Evolutionary conservation across 2,329 filamentous ascomycete species (phyloP).

Genomic region (Fragosphaeria purpurea): DNA sequence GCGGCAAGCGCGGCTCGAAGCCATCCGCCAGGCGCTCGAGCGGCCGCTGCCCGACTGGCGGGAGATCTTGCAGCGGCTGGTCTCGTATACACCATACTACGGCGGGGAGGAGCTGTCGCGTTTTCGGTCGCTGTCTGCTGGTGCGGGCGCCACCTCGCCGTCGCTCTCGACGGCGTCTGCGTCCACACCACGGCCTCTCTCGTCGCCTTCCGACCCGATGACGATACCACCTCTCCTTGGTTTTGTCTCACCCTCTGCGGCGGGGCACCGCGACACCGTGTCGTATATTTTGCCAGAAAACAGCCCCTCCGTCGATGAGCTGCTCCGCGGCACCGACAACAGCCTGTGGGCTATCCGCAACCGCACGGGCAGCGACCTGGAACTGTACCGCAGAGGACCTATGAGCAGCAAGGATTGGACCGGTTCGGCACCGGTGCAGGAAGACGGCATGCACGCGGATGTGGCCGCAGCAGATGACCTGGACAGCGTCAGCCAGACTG

Average conservation of each 20-base stretch:
- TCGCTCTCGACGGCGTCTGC: too few relatives aligned
- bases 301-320: constrained; percentile 9
- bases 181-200: background rate
- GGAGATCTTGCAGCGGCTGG: constrained; percentile 27
- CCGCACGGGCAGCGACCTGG: constrained; percentile 17
- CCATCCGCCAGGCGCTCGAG: constrained; percentile 21
- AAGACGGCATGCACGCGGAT: too few relatives aligned
- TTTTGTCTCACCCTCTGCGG: background rate
- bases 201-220: background rate
- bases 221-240: background rate
- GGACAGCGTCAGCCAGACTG: background rate
- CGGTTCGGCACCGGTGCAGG: too few relatives aligned
- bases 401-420: too few relatives aligned
- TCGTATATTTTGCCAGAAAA: constrained; percentile 17
- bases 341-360: constrained; percentile 20
- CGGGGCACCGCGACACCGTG: constrained; percentile 13
- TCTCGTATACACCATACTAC: constrained; percentile 22
- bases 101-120: background rate
- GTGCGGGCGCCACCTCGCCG: background rate
- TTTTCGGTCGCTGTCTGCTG: background rate
- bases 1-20: constrained; percentile 28
- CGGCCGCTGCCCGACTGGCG: constrained; percentile 29
- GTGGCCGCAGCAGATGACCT: too few relatives aligned
- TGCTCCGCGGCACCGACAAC: constrained; percentile 13
- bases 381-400: constrained; percentile 10